Evolutionary conservation across 768 basidiomycete genomes (phyloP), one percentile per base, ranked within the genome.

Genomic region (Lenzites betulinus): DNA sequence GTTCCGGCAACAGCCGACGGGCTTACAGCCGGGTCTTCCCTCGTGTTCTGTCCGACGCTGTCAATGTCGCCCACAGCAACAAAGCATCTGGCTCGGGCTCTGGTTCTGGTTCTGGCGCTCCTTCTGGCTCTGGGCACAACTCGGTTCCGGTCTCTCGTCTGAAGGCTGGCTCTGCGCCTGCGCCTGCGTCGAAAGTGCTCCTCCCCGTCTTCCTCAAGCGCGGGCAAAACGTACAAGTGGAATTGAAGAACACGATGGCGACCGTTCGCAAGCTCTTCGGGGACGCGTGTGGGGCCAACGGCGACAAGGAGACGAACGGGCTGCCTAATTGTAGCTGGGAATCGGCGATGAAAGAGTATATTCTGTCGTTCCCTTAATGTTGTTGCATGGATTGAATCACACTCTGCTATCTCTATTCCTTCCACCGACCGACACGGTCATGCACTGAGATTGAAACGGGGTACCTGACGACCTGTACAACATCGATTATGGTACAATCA

Each of bases 261-360:
- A 39, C 66, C 22, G 41, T 79, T 22, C 61, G 70, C 22, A n/a
- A 48, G 16, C 58, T 66, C 48, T 64, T 86, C 50, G 68, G 71
- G 64, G 41, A 71, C 3, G 68, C 64, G 7, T 89, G 88, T 63
- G 85, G 84, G 33, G 74, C 68, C 8, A 36, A 54, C 33, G 59
- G 47, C 7, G 43, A 62, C n/a, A 67, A 66, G 48, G 15, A 82
- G 76, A 64, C 58, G 44, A 66, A 72, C 15, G 76, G 74, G 6
- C 70, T 84, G 43, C 72, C 77, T 42, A 54, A 74, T 1, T 91
- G 89, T 68, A 81, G 77, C 62, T 90, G 88, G 88, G 83, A 86
- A 67, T 46, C 58, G 22, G 60, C 63, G 47, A 87, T 90, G 83
- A 87, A 85, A 72, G 67, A 68, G 46, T 87, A 78, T 67, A 89